These are phyloP conservation scores for Ciborinia camelliae DNA, from an alignment of 2,329 filamentous ascomycete species.

Conservation along the genomic window DNA sequence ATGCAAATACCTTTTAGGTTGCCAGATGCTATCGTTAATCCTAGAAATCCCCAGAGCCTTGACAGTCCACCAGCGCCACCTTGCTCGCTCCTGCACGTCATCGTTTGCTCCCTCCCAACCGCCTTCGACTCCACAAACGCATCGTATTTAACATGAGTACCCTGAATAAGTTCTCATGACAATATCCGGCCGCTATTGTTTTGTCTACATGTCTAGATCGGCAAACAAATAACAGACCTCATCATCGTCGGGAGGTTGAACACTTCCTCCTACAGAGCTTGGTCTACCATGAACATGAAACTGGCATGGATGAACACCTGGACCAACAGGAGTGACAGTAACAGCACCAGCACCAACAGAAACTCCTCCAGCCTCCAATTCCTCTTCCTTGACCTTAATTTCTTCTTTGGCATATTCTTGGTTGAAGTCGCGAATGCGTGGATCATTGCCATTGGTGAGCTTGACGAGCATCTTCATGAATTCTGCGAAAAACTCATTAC, in stretches of 20 bases:
- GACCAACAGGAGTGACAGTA: not conserved
- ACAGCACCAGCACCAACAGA: not conserved
- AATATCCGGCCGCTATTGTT: not conserved
- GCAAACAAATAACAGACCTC: not conserved
- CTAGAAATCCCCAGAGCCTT: not conserved
- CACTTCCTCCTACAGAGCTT: not conserved
- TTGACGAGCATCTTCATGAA: constrained; percentile 22
- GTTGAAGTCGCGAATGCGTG: constrained; percentile 26
- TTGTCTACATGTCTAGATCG: not conserved
- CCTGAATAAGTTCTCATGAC: not conserved
- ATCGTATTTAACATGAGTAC: not conserved
- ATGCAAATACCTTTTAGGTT: too few species aligned
- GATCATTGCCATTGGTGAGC: constrained; percentile 22
- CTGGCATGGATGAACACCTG: constrained; percentile 22
- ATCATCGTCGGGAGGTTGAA: not conserved
- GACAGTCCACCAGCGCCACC: too few species aligned
- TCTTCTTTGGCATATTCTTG: not conserved
- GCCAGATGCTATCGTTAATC: not conserved
- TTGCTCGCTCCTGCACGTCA: not conserved
- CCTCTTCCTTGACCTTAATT: not conserved
- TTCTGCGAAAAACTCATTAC: constrained; percentile 21
- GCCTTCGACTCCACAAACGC: not conserved
- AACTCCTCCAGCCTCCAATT: not conserved
- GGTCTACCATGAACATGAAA: constrained; percentile 21
- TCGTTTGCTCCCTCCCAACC: not conserved